phyloP scores from a whole-genome alignment of 2,329 filamentous ascomycete species.

The Chaetomiaceae sp. region DNA sequence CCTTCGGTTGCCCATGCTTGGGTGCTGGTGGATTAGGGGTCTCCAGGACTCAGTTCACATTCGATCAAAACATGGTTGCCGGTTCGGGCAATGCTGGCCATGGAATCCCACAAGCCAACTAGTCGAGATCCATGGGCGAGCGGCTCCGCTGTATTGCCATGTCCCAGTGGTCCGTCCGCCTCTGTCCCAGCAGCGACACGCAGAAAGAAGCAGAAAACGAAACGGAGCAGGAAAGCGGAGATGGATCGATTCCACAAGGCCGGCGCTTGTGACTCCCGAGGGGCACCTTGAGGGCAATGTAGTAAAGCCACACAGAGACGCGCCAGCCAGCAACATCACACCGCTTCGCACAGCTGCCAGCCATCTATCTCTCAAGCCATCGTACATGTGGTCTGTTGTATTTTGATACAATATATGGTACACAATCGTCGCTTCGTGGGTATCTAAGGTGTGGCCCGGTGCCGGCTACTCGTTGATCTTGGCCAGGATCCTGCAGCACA shows the following conservation, averaged over 20 bases:
- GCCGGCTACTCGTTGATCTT: slow-evolving; percentile 83
- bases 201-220: background rate
- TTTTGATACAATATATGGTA: slow-evolving; percentile 29
- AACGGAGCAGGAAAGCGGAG: slow-evolving; percentile 10
- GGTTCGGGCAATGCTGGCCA: too few relatives aligned
- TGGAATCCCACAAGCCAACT: too few relatives aligned
- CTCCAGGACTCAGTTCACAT: too few relatives aligned
- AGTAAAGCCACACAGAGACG: background rate
- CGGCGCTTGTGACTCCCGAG: background rate
- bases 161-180: too few relatives aligned
- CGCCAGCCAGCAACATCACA: slow-evolving; percentile 17
- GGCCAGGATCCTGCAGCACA: slow-evolving; percentile 68
- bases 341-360: slow-evolving; percentile 7
- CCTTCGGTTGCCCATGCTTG: too few relatives aligned
- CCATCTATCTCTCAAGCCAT: background rate
- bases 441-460: slow-evolving; percentile 22
- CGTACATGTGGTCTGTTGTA: slow-evolving; percentile 14
- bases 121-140: too few relatives aligned
- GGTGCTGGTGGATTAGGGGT: too few relatives aligned
- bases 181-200: too few relatives aligned
- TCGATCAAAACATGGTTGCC: too few relatives aligned
- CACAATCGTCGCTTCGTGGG: slow-evolving; percentile 21
- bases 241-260: slow-evolving; percentile 5
- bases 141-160: too few relatives aligned
- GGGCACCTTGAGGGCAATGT: background rate